A percentile compares a stretch with the other conserved stretches of the same genome.
These are phyloP conservation scores for Solanum virginianum DNA, from an alignment of 257 asterid species.

Conservation along the genomic window DNA sequence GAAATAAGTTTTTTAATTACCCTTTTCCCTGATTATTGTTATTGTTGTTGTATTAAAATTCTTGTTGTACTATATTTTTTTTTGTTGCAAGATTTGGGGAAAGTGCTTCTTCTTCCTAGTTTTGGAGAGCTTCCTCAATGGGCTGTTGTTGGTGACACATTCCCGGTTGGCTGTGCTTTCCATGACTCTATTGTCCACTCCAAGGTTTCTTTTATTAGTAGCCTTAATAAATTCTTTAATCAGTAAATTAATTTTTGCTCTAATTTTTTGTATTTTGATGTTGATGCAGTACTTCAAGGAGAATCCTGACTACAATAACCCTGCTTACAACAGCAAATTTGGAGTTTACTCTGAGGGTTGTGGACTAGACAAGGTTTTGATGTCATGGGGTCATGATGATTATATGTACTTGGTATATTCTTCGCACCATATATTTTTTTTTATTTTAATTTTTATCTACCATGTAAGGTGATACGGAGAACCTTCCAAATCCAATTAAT, in stretches of 20 bases:
- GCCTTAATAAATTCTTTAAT: neutral
- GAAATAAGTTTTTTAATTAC: neutral
- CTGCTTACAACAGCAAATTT: conserved; percentile 39
- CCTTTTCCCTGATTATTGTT: neutral
- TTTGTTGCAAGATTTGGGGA: conserved; percentile 55
- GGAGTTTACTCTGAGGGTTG: conserved; percentile 68
- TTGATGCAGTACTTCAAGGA: conserved; percentile 49
- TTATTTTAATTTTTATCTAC: too few relatives aligned
- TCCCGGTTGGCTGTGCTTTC: conserved; percentile 85
- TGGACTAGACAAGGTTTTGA: conserved; percentile 61
- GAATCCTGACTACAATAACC: conserved; percentile 42
- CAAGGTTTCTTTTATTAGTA: conserved; percentile 27
- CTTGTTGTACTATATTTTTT: neutral
- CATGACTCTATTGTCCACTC: conserved; percentile 62
- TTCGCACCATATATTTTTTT: neutral
- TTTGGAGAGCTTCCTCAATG: conserved; percentile 90
- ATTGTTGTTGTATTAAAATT: neutral
- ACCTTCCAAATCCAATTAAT: neutral
- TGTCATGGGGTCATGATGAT: conserved; percentile 98
- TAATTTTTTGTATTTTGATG: neutral
- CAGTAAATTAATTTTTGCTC: neutral
- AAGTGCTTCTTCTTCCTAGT: conserved; percentile 64
- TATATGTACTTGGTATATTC: conserved; percentile 69
- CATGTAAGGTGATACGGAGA: too few relatives aligned
- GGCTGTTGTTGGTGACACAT: conserved; percentile 96